Percentiles rank a stretch among this genome's conserved stretches.
These are phyloP conservation scores for Hsuehochloa calcarea DNA, from an alignment of 176 grass and related monocot species.

Conservation along the genomic window DNA sequence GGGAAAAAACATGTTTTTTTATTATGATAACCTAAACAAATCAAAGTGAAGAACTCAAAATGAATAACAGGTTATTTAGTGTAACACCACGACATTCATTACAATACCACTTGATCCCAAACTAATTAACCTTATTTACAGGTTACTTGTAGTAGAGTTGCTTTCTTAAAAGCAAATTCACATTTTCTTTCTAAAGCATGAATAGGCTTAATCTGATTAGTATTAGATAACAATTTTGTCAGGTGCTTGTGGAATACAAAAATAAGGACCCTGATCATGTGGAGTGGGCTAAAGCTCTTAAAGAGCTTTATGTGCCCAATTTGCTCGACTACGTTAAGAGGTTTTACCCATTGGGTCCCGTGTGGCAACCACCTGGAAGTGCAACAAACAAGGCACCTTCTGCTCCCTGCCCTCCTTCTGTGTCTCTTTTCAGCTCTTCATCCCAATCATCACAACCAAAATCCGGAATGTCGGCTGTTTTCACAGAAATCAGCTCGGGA, in stretches of 20 bases:
- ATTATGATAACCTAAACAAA: neutral
- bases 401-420: conserved; percentile 23
- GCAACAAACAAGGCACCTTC: conserved; percentile 29
- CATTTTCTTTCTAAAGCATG: neutral
- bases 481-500: conserved; percentile 54
- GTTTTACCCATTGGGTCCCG: conserved; percentile 54
- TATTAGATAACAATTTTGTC: neutral
- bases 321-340: conserved; percentile 51
- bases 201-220: neutral
- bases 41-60: neutral
- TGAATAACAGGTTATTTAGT: neutral
- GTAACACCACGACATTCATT: neutral
- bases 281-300: conserved; percentile 61
- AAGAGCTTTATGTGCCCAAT: conserved; percentile 51
- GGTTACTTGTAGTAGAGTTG: neutral
- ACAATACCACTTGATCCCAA: neutral
- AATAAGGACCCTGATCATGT: conserved; percentile 55
- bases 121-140: neutral
- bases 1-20: neutral
- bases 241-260: conserved; percentile 74
- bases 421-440: conserved; percentile 16
- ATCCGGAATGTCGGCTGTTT: conserved; percentile 55
- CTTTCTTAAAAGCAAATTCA: neutral
- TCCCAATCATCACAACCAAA: conserved; percentile 37
- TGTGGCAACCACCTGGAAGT: conserved; percentile 43